These are phyloP conservation scores for Linnemannia exigua DNA, from an alignment of 192 early-diverging fungal species.

Conservation along the genomic window DNA sequence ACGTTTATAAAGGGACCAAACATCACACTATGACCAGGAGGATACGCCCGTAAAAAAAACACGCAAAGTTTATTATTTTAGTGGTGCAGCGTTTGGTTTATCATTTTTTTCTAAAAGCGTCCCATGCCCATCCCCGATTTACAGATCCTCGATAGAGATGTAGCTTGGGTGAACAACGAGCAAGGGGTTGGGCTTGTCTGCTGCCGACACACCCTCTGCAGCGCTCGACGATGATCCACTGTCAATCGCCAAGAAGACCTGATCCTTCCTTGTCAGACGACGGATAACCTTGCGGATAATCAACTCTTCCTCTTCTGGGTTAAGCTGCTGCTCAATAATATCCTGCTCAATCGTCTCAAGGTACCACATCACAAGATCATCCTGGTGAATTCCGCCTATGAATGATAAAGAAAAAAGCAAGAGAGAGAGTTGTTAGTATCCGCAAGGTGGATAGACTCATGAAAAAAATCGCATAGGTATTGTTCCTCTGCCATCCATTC, in stretches of 20 bases:
- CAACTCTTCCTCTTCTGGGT: slow-evolving; percentile 34
- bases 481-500: background rate
- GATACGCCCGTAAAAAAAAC: too few relatives aligned
- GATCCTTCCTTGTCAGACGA: slow-evolving; percentile 51
- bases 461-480: background rate
- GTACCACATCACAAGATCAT: slow-evolving; percentile 49
- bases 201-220: slow-evolving; percentile 25
- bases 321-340: slow-evolving; percentile 42
- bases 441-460: background rate
- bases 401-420: background rate
- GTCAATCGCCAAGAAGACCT: slow-evolving; percentile 47
- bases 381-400: slow-evolving; percentile 33
- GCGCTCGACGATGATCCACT: slow-evolving; percentile 19
- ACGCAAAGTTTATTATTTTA: background rate
- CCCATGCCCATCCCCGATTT: background rate
- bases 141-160: slow-evolving; percentile 50
- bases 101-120: background rate
- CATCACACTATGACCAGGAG: too few relatives aligned
- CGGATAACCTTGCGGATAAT: slow-evolving; percentile 55
- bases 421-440: background rate
- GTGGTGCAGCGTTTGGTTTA: background rate
- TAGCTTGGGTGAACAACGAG: slow-evolving; percentile 55
- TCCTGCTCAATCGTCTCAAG: slow-evolving; percentile 27
- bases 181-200: slow-evolving; percentile 33
- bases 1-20: too few relatives aligned